Evolutionary conservation across 345 rosid genomes (phyloP), one percentile per base, ranked within the genome.

Genomic region (Adansonia digitata): DNA sequence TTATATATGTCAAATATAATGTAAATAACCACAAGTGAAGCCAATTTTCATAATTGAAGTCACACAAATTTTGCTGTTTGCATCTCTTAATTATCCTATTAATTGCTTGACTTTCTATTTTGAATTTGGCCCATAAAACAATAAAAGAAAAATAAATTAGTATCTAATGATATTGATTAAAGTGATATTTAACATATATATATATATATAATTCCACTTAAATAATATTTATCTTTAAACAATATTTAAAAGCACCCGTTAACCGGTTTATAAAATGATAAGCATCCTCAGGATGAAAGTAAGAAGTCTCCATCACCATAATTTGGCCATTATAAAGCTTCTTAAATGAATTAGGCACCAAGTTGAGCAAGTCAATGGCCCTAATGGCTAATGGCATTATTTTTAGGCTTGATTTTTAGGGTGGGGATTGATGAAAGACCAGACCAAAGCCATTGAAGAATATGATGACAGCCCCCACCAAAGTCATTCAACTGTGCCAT

Each of bases 301-400:
- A 46, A 46, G 0, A 43, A 7, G 42, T 69, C 77, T 42, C 45
- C 66, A 71, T 76, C 80, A 60, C 71, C 35, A 74, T 78, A 70
- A 83, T 71, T 71, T 74, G 73, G n/a, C 31, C 72, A 81, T 77
- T 31, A 53, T 56, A 40, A 60, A 62, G 43, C 42, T 73, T 27
- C 10, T 40, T 60, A 76, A 81, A 61, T 63, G 70, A 74, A 64
- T 75, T 84, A 72, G 81, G 84, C 81, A 66, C 24, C 17, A 29
- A 57, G 31, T 49, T 27, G 51, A 55, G 39, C 39, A 79, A 84
- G 81, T 84, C 78, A 79, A 72, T 72, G 79, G 55, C 24, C 73
- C 77, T 79, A 75, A 48, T 22, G 48, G 15, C 48, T 43, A 52
- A 52, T 52, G 56, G 31, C 57, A 66, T 79, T 62, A 76, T 71